Percentiles rank a stretch among this genome's conserved stretches.
Evolutionary conservation across 352 stramenopile genomes (phyloP).

Genomic region (Globisporangium viniferum): DNA sequence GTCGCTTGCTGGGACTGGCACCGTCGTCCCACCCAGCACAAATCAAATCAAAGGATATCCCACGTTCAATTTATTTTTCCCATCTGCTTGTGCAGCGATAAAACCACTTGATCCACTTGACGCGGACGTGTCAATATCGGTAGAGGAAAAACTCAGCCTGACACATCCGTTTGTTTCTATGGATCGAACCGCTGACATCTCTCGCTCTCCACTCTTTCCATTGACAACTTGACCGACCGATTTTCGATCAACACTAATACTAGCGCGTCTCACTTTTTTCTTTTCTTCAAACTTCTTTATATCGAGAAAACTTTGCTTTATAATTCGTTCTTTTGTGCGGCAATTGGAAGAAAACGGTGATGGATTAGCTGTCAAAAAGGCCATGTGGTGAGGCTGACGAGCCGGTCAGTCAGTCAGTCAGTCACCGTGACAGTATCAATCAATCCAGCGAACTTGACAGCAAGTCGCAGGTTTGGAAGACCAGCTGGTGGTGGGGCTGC

Average conservation of each 20-base stretch:
- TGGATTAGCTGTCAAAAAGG: background rate
- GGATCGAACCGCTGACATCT: background rate
- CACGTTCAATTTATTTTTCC: background rate
- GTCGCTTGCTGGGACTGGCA: background rate
- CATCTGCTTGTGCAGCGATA: background rate
- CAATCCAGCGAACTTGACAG: background rate
- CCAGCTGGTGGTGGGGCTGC: background rate
- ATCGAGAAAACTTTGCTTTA: background rate
- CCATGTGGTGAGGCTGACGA: background rate
- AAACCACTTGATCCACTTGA: background rate
- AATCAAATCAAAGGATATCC: too few relatives aligned
- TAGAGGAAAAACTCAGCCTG: too few relatives aligned
- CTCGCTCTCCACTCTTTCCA: background rate
- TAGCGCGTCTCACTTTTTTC: background rate
- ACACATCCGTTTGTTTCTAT: background rate
- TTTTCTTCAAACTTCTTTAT: background rate
- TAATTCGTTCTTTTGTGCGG: background rate
- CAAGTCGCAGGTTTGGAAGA: background rate
- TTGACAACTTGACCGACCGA: background rate
- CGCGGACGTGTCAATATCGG: background rate
- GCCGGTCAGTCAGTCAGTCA: background rate
- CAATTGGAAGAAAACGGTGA: background rate
- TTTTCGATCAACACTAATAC: background rate
- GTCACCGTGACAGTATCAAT: background rate
- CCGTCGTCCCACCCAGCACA: background rate